phyloP scores from a whole-genome alignment of 768 basidiomycete genomes.

The Paxillus rubicundulus region DNA sequence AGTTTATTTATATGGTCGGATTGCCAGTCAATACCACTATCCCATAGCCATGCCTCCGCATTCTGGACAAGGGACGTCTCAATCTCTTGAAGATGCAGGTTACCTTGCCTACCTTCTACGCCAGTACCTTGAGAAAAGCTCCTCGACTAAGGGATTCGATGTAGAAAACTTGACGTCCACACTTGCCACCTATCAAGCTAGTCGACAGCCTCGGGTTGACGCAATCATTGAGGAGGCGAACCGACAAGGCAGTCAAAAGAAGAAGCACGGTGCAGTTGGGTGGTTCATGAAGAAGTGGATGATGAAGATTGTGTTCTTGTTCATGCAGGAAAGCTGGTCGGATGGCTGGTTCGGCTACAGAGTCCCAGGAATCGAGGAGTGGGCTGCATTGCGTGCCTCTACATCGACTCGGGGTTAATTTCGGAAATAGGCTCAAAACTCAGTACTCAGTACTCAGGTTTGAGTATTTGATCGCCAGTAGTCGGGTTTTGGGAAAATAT shows the following conservation, averaged over 20 bases:
- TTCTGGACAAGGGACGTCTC: constrained; percentile 32
- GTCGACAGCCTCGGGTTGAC: constrained; percentile 23
- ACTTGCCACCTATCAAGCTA: constrained; percentile 23
- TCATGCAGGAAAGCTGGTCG: constrained; percentile 27
- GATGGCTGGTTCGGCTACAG: constrained; percentile 30
- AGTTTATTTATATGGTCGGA: background rate
- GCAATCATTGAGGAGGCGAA: constrained; percentile 28
- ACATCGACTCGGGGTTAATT: background rate
- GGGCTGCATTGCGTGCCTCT: constrained; percentile 3
- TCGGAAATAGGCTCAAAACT: background rate
- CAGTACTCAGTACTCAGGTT: too few relatives aligned
- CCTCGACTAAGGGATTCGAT: background rate
- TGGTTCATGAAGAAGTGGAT: constrained; percentile 25
- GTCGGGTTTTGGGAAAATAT: too few relatives aligned
- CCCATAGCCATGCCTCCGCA: constrained; percentile 31
- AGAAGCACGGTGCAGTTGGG: constrained; percentile 14
- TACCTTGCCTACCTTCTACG: constrained; percentile 30
- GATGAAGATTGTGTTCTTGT: constrained; percentile 21
- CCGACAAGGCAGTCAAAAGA: constrained; percentile 24
- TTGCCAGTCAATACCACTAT: background rate
- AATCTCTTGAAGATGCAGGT: constrained; percentile 29
- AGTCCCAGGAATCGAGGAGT: constrained; percentile 27
- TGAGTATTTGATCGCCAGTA: too few relatives aligned
- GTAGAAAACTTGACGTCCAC: constrained; percentile 12
- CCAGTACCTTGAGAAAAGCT: constrained; percentile 4